Percentiles rank a stretch among this genome's conserved stretches.
phyloP scores from a whole-genome alignment of 495 filamentous ascomycete species.

The Aspergillus bridgeri region DNA sequence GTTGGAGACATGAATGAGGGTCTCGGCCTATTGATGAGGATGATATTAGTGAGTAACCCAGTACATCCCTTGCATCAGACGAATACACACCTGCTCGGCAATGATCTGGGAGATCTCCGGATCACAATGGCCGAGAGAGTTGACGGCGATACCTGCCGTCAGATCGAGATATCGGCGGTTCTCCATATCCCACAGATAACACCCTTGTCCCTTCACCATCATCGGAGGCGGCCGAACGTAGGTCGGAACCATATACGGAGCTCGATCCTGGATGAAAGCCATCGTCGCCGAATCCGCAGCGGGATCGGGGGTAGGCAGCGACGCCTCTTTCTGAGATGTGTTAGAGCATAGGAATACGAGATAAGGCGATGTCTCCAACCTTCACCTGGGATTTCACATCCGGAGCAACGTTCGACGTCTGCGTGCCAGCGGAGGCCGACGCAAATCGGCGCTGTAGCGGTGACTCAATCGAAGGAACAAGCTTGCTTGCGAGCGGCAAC shows the following conservation, averaged over 20 bases:
- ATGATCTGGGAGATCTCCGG: constrained; percentile 64
- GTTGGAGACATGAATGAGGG: constrained; percentile 85
- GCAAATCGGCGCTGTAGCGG: constrained; percentile 38
- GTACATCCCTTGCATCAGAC: background rate
- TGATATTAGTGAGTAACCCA: background rate
- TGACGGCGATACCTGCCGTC: constrained; percentile 94
- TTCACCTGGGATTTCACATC: constrained; percentile 24
- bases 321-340: constrained; percentile 53
- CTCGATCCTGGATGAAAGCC: constrained; percentile 66
- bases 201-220: constrained; percentile 82
- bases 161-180: constrained; percentile 88
- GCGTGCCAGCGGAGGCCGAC: constrained; percentile 21
- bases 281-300: constrained; percentile 68
- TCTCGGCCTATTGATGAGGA: constrained; percentile 52
- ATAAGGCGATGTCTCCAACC: no score
- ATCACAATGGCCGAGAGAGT: constrained; percentile 85
- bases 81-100: constrained; percentile 62
- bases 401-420: constrained; percentile 13
- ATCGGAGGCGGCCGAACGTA: constrained; percentile 89
- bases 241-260: constrained; percentile 88
- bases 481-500: constrained; percentile 31
- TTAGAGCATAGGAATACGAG: no score
- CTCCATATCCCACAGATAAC: constrained; percentile 85
- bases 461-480: constrained; percentile 34
- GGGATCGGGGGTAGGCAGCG: constrained; percentile 75